Conservation (phyloP, 2,329 filamentous ascomycete genomes). For the Cladosporium oxysporum region DNA sequence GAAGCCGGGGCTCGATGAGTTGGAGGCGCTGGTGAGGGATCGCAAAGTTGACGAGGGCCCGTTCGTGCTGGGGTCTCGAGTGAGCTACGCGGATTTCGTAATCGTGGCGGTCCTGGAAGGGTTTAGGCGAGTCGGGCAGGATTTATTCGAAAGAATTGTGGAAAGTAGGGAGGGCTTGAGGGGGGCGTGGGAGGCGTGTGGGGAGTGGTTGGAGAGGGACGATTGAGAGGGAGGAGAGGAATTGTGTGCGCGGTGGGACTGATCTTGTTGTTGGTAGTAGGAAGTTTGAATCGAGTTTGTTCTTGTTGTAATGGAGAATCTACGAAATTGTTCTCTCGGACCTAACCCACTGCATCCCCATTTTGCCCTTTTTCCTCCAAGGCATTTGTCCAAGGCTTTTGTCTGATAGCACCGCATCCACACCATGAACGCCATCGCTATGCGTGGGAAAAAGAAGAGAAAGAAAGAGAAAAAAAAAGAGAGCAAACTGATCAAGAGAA, state of each 20-base stretch:
- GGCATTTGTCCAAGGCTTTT: not conserved
- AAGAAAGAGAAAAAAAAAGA: not conserved
- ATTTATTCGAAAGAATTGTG: conserved; percentile 32
- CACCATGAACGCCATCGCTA: not conserved
- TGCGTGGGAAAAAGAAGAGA: not conserved
- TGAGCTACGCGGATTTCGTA: conserved; percentile 45
- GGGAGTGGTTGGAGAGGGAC: conserved; percentile 19
- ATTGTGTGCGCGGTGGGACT: no score
- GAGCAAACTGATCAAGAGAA: not conserved
- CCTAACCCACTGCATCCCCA: not conserved
- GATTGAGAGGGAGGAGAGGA: not conserved
- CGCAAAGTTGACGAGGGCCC: conserved; percentile 40
- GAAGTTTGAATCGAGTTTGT: not conserved
- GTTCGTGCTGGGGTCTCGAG: conserved; percentile 42
- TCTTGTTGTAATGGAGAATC: not conserved
- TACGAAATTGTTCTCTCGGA: not conserved
- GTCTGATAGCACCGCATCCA: not conserved
- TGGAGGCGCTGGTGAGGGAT: conserved; percentile 34
- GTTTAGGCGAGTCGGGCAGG: conserved; percentile 15
- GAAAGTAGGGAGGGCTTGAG: conserved; percentile 38
- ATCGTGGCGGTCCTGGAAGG: conserved; percentile 41
- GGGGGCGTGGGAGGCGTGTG: conserved; percentile 24
- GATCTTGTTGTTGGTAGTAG: not conserved
- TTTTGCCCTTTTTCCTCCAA: not conserved
- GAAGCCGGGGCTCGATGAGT: conserved; percentile 31